Conservation (phyloP, 371 early-diverging fungal genomes). For the Basidiobolus meristosporus region DNA sequence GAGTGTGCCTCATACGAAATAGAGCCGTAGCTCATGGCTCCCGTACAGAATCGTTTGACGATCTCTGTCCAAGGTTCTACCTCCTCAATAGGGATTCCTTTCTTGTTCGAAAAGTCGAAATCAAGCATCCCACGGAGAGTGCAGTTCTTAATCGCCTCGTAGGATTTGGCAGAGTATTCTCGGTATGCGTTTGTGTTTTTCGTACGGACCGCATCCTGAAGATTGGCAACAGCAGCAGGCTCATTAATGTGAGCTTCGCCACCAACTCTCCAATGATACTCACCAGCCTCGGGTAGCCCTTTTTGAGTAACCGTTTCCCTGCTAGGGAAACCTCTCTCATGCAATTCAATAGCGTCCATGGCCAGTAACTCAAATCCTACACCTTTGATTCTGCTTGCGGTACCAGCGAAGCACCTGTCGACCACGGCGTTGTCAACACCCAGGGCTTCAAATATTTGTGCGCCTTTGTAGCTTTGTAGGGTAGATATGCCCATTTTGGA, state of each 20-base stretch:
- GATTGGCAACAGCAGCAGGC: constrained; percentile 64
- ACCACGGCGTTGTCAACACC: constrained; percentile 81
- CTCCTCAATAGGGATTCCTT: constrained; percentile 70
- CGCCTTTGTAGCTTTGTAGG: constrained; percentile 91
- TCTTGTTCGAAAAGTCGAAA: constrained; percentile 50
- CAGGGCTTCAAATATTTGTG: constrained; percentile 94
- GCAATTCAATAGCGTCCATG: constrained; percentile 68
- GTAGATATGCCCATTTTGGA: constrained; percentile 98
- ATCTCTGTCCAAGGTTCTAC: constrained; percentile 94
- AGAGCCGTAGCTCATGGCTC: constrained; percentile 97
- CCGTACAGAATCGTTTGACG: constrained; percentile 90
- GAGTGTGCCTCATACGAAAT: constrained; percentile 89
- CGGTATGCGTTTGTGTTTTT: constrained; percentile 77
- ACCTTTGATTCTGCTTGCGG: constrained; percentile 88
- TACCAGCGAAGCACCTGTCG: constrained; percentile 79
- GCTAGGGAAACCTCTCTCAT: constrained; percentile 69
- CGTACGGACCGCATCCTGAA: constrained; percentile 90
- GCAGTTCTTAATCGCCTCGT: constrained; percentile 71
- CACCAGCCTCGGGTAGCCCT: constrained; percentile 76
- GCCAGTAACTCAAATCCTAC: constrained; percentile 75
- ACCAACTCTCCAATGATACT: constrained; percentile 90
- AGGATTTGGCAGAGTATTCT: constrained; percentile 55
- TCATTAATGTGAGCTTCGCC: constrained; percentile 85
- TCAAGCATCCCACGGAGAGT: constrained; percentile 91
- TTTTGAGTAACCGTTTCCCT: constrained; percentile 35